Conservation (phyloP, 2,329 filamentous ascomycete species). For the Myriosclerotinia scirpicola region DNA sequence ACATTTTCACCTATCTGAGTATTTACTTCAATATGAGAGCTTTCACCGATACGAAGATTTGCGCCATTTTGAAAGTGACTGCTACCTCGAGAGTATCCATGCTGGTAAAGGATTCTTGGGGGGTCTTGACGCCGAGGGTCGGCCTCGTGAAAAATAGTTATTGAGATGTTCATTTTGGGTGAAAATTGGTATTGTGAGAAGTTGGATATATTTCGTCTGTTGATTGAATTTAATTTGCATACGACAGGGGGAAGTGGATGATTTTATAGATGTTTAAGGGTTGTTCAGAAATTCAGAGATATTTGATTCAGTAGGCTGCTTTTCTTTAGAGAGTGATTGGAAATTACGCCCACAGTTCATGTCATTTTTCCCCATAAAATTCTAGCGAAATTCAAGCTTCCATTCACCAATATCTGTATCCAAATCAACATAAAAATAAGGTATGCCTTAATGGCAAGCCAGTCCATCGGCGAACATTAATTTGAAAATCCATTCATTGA, state of each 20-base stretch:
- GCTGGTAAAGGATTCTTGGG: neutral
- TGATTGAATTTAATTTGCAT: neutral
- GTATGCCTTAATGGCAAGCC: too few species aligned
- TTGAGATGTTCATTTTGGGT: neutral
- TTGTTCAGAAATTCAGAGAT: neutral
- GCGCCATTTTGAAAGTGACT: neutral
- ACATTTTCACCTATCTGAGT: neutral
- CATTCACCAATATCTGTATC: too few species aligned
- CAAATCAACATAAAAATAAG: too few species aligned
- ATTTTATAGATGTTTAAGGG: neutral
- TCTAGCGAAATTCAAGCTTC: too few species aligned
- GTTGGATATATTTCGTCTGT: neutral
- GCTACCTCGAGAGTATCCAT: neutral
- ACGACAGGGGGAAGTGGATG: neutral
- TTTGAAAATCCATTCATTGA: neutral
- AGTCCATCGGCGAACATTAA: too few species aligned
- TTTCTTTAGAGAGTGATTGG: neutral
- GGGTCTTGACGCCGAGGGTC: neutral
- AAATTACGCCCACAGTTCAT: neutral
- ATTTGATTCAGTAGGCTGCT: neutral
- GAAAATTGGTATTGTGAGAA: neutral
- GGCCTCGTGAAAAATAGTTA: neutral
- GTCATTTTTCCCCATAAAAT: neutral
- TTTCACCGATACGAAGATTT: neutral
- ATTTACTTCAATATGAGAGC: neutral